phyloP scores from a whole-genome alignment of 2,329 filamentous ascomycete species.

The Hymenoscyphus fructigenus region DNA sequence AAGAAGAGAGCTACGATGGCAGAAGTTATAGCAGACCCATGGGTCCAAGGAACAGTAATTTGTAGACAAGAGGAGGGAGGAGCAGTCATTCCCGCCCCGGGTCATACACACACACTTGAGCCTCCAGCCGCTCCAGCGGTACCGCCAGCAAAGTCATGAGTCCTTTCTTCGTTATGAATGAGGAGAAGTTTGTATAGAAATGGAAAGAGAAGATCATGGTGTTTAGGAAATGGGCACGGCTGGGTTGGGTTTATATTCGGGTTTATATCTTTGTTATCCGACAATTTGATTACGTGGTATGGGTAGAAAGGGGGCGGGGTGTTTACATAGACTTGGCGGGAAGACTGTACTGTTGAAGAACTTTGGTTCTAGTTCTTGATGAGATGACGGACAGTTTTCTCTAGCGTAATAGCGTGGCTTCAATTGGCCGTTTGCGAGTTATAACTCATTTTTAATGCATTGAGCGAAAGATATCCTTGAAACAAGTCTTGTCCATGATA shows the following conservation, averaged over 20 bases:
- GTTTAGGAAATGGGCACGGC: slow-evolving; percentile 17
- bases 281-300: background rate
- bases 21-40: slow-evolving; percentile 84
- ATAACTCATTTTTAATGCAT: slow-evolving; percentile 11
- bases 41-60: slow-evolving; percentile 82
- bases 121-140: slow-evolving; percentile 53
- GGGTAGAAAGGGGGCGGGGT: slow-evolving; percentile 18
- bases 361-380: slow-evolving; percentile 7
- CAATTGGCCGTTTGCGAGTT: slow-evolving; percentile 4
- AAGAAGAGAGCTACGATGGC: slow-evolving; percentile 79
- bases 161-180: background rate
- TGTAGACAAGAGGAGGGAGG: slow-evolving; percentile 79
- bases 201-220: slow-evolving; percentile 18
- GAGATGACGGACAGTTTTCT: background rate
- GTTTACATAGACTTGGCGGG: slow-evolving; percentile 16
- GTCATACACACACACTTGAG: slow-evolving; percentile 84
- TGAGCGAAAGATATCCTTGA: slow-evolving; percentile 1
- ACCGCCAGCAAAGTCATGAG: slow-evolving; percentile 25
- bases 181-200: slow-evolving; percentile 11
- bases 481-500: background rate
- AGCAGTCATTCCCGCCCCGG: slow-evolving; percentile 67
- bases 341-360: slow-evolving; percentile 31
- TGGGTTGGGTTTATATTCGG: slow-evolving; percentile 3
- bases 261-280: background rate
- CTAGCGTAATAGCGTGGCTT: slow-evolving; percentile 3